Evolutionary conservation across 2,329 filamentous ascomycete species (phyloP).

Genomic region (Pseudocercospora fijiensis): DNA sequence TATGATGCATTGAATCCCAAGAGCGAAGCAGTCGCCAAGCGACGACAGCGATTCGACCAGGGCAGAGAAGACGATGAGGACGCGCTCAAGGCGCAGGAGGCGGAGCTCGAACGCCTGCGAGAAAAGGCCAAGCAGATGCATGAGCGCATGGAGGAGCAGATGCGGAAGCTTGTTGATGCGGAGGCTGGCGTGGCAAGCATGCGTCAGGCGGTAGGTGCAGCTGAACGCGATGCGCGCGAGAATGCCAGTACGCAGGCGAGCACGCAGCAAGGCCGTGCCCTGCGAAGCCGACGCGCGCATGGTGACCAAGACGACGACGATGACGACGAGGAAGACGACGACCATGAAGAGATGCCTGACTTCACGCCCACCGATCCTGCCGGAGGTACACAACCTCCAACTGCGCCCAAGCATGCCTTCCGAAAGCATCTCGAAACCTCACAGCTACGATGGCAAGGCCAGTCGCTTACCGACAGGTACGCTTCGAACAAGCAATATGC

Average conservation of each 20-base stretch:
- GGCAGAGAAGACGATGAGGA: constrained; percentile 39
- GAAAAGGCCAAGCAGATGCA: constrained; percentile 54
- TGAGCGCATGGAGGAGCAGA: constrained; percentile 55
- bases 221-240: constrained; percentile 42
- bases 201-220: constrained; percentile 45
- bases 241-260: constrained; percentile 40
- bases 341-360: constrained; percentile 43
- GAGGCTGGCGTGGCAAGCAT: constrained; percentile 49
- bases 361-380: constrained; percentile 43
- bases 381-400: constrained; percentile 38
- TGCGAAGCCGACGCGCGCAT: constrained; percentile 29
- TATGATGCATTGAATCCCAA: constrained; percentile 55
- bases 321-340: constrained; percentile 39
- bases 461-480: constrained; percentile 50
- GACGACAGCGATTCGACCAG: constrained; percentile 30
- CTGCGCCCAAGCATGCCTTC: constrained; percentile 42
- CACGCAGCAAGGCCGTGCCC: constrained; percentile 34
- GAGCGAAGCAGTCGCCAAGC: constrained; percentile 36
- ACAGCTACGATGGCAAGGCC: constrained; percentile 46
- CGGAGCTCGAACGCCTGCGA: constrained; percentile 43
- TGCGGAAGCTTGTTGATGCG: constrained; percentile 60
- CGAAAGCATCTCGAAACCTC: constrained; percentile 40
- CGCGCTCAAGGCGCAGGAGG: constrained; percentile 40
- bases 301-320: constrained; percentile 28
- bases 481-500: constrained; percentile 60